Percentiles rank a stretch among this genome's conserved stretches.
Conservation (phyloP, 208 protist species). For the Trypanosoma brucei region DNA sequence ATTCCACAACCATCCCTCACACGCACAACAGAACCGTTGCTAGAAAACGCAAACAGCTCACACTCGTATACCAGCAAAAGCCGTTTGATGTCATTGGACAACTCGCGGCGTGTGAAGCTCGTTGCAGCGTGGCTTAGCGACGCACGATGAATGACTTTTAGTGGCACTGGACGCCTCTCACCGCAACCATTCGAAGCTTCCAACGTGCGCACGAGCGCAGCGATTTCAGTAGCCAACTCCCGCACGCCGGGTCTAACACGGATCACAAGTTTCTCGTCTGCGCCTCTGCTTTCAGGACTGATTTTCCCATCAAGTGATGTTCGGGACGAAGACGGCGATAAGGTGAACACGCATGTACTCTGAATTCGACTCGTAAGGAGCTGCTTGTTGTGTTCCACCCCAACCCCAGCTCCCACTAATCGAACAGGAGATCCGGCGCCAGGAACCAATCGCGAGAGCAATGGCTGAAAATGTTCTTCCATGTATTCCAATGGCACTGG, state of each 20-base stretch:
- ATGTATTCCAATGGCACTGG: conserved; percentile 19
- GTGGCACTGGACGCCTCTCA: conserved; percentile 9
- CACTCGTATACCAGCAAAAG: conserved; percentile 15
- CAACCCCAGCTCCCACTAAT: neutral
- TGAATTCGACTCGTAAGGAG: conserved; percentile 10
- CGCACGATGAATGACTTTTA: conserved; percentile 15
- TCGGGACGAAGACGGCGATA: too few species aligned
- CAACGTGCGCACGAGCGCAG: conserved; percentile 10
- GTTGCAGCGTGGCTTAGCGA: conserved; percentile 10
- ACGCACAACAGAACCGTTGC: conserved; percentile 16
- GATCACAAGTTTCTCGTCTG: too few species aligned
- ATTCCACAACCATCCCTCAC: neutral
- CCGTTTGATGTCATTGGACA: conserved; percentile 16
- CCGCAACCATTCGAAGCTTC: conserved; percentile 1
- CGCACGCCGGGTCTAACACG: conserved; percentile 11
- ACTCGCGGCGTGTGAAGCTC: conserved; percentile 18
- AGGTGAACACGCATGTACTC: conserved; percentile 11
- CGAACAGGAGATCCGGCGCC: neutral
- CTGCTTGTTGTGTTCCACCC: conserved; percentile 9
- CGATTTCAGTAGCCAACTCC: conserved; percentile 14
- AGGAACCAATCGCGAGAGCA: conserved; percentile 13
- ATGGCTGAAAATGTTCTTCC: conserved; percentile 18
- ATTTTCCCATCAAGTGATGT: too few species aligned
- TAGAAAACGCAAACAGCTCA: conserved; percentile 14
- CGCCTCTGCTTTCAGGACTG: too few species aligned